Base-by-base conservation (phyloP, 1,284 basidiomycete species). In the Cutaneotrichosporon sp. region DNA sequence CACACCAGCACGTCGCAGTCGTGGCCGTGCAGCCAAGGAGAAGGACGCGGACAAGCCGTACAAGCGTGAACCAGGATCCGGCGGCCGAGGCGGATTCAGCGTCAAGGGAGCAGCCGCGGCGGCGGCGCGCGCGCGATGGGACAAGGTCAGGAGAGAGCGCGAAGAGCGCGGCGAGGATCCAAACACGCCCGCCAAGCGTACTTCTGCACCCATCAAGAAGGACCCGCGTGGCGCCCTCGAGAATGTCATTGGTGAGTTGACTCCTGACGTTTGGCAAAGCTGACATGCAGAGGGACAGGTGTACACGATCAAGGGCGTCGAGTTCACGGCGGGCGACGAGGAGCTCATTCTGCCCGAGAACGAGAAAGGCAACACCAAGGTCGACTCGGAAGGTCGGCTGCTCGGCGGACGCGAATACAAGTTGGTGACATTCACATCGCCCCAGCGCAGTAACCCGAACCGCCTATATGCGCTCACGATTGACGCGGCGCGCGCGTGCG, bases 391-490 rank as follows among this genome's bases (percentile, higher is more conserved):
- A 56, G 94, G 94, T 5, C 84, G 85, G 59, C 72, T 98, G 22
- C 82, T 88, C 3, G 94, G 86, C 50, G 91, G 85, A 40, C 84
- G 94, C 46, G 80, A 82, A 55, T 97, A 90, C 80, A 96, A 93
- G 74, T 83, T 90, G 1, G 79, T 83, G 46, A 93, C 92, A 1
- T 97, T 97, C 68, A 78, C 82, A 14, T 83, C 92, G 1, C 85
- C 89, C 0, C 82, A 82, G 47, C 83, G 93, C 52, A 81, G 67
- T 1, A 77, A 97, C 68, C 85, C 90, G 5, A 82, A 89, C 46
- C 83, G 87, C 47, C 80, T 85, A 58, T 98, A 97, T 77, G 89
- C 96, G 81, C 86, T 98, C 41, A 90, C 94, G 12, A 97, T 98
- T 59, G 94, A 98, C 67, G 93, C 92, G 4, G 94, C 94, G 0